Percentiles rank a stretch among this genome's conserved stretches.
These are phyloP conservation scores for Aquilaria malaccensis DNA, from an alignment of 345 rosid genomes.

Conservation along the genomic window DNA sequence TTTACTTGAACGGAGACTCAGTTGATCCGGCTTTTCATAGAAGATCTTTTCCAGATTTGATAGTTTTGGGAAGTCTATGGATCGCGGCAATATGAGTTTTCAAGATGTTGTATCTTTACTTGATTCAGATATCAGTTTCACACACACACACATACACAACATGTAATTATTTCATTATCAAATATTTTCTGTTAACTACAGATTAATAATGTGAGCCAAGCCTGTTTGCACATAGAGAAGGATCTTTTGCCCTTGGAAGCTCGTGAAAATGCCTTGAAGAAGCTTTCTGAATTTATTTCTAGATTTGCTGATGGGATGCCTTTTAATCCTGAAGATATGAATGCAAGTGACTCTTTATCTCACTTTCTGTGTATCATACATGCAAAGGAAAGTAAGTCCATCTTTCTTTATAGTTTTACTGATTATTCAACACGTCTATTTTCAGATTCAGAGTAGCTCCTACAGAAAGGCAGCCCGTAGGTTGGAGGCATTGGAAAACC, in stretches of 20 bases:
- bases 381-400: constrained; percentile 1
- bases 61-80: no score
- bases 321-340: constrained; percentile 88
- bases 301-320: constrained; percentile 73
- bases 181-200: constrained; percentile 28
- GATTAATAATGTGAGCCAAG: constrained; percentile 75
- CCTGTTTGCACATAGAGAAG: constrained; percentile 62
- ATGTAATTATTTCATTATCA: neutral
- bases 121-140: no score
- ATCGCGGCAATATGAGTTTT: no score
- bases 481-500: constrained; percentile 80
- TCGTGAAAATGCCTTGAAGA: constrained; percentile 86
- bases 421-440: neutral
- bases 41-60: no score
- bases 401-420: constrained; percentile 10
- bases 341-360: constrained; percentile 29
- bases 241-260: constrained; percentile 83
- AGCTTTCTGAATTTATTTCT: constrained; percentile 68
- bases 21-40: no score
- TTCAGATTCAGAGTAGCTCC: constrained; percentile 67
- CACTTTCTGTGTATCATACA: constrained; percentile 5
- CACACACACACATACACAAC: no score
- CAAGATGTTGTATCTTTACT: no score
- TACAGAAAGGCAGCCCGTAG: constrained; percentile 71
- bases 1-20: no score